Conservation (phyloP, 495 filamentous ascomycete genomes). For the Massariosphaeria phaeospora region DNA sequence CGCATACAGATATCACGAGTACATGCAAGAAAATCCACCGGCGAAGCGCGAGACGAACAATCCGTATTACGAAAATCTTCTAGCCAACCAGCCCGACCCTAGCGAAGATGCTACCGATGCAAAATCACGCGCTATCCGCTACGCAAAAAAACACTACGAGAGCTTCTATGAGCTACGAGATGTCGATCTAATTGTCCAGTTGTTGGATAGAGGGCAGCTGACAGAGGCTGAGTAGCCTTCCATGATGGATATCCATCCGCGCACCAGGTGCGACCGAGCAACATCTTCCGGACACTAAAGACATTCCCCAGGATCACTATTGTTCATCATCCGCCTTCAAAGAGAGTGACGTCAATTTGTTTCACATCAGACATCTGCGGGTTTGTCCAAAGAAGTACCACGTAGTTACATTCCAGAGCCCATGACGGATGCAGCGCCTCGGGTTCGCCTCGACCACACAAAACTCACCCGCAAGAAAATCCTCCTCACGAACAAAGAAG, state of each 20-base stretch:
- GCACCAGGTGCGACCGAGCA: too few relatives aligned
- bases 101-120: neutral
- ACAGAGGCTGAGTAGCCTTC: neutral
- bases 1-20: constrained; percentile 1
- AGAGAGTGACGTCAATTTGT: too few relatives aligned
- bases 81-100: neutral
- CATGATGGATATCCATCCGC: neutral
- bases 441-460: neutral
- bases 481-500: constrained; percentile 11
- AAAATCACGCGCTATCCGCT: neutral
- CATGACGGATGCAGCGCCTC: constrained; percentile 7
- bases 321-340: too few relatives aligned
- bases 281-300: too few relatives aligned
- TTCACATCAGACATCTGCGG: too few relatives aligned
- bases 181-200: neutral
- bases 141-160: constrained; percentile 1
- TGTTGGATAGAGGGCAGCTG: neutral
- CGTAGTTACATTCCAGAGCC: constrained; percentile 15
- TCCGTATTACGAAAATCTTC: neutral
- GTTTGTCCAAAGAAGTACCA: neutral
- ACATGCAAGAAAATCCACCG: neutral
- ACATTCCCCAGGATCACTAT: too few relatives aligned
- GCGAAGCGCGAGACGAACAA: neutral
- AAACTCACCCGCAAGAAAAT: neutral
- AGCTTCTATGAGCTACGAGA: neutral